A percentile compares a stretch with the other conserved stretches of the same genome.
These are phyloP conservation scores for Tolypocladium tundrense DNA, from an alignment of 2,329 filamentous ascomycete genomes.

Conservation along the genomic window DNA sequence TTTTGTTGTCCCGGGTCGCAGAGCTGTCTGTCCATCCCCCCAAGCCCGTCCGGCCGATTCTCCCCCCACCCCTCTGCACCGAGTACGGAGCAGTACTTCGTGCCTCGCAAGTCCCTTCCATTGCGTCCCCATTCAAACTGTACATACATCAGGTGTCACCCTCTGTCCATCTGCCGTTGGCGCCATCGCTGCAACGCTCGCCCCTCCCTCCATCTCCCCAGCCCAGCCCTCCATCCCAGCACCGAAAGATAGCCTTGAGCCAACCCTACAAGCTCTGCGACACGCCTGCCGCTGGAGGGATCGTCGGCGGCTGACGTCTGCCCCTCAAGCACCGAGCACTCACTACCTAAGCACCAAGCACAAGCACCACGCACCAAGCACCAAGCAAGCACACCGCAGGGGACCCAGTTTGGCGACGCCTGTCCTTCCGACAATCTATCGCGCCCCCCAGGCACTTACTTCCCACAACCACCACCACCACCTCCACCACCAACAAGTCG, in stretches of 20 bases:
- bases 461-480: background rate
- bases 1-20: background rate
- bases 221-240: background rate
- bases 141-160: background rate
- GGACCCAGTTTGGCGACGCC: background rate
- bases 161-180: background rate
- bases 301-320: background rate
- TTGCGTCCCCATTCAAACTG: no score
- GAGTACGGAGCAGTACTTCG: background rate
- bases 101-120: background rate
- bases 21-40: no score
- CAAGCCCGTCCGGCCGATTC: no score
- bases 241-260: background rate
- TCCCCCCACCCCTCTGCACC: background rate
- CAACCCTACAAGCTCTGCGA: background rate
- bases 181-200: background rate
- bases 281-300: background rate
- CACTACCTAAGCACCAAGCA: background rate
- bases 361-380: background rate
- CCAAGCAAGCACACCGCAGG: background rate
- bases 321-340: background rate
- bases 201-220: background rate
- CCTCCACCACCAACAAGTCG: background rate
- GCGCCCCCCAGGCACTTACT: background rate
- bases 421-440: background rate